Evolutionary conservation across 768 basidiomycete genomes (phyloP).

Genomic region (Tricholoma terreum): DNA sequence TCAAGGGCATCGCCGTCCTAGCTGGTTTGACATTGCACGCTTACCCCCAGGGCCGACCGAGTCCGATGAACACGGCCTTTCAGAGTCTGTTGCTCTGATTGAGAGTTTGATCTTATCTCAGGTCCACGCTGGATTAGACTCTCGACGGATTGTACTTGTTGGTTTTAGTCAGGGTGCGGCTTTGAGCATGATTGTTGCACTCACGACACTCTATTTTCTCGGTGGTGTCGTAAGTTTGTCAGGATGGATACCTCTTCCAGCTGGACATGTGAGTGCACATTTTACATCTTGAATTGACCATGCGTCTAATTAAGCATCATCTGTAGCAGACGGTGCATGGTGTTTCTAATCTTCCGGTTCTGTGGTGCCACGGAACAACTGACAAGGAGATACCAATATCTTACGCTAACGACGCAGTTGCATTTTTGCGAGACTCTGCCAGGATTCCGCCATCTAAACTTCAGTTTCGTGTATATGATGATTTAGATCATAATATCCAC

Average conservation of each 20-base stretch:
- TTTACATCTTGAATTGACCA: neutral
- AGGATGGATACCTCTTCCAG: constrained; percentile 41
- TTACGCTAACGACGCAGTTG: constrained; percentile 29
- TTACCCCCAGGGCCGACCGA: constrained; percentile 36
- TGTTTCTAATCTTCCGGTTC: constrained; percentile 33
- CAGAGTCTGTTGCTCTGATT: constrained; percentile 32
- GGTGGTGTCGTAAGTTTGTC: constrained; percentile 43
- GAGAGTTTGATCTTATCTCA: constrained; percentile 37
- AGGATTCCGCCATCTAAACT: constrained; percentile 19
- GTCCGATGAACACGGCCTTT: constrained; percentile 32
- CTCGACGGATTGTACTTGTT: constrained; percentile 35
- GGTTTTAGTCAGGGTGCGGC: constrained; percentile 46
- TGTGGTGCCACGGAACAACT: constrained; percentile 40
- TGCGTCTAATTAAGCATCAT: neutral
- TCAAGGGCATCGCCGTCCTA: constrained; percentile 27
- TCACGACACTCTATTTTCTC: constrained; percentile 39
- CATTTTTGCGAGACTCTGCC: constrained; percentile 29
- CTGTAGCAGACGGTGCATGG: constrained; percentile 30
- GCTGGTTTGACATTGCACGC: constrained; percentile 41
- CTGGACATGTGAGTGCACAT: constrained; percentile 26
- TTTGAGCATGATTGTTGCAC: constrained; percentile 34
- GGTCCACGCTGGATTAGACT: constrained; percentile 33
- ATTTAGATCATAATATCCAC: constrained; percentile 32
- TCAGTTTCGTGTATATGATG: constrained; percentile 26
- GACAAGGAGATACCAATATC: constrained; percentile 37